phyloP scores from a whole-genome alignment of 371 early-diverging fungal species.

The Haplosporangium sp. region DNA sequence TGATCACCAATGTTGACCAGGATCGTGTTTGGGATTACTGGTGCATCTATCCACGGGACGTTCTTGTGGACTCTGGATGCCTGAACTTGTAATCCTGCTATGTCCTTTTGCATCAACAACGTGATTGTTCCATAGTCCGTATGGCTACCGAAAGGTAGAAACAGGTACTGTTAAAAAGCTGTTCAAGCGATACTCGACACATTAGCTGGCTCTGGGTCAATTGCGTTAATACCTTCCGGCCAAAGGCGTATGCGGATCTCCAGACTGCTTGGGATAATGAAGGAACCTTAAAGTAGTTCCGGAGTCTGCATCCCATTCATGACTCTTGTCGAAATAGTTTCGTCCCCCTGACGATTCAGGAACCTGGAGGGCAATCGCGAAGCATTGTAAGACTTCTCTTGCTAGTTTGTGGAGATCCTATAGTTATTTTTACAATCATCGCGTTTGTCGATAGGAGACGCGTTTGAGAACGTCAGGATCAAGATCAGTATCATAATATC shows the following conservation, averaged over 20 bases:
- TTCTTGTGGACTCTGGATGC: conserved; percentile 56
- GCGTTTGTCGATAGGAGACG: neutral
- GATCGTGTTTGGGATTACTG: conserved; percentile 67
- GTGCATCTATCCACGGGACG: conserved; percentile 71
- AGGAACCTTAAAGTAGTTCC: conserved; percentile 67
- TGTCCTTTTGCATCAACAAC: conserved; percentile 76
- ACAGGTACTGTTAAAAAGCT: neutral
- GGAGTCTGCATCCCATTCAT: conserved; percentile 60
- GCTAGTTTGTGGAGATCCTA: conserved; percentile 64
- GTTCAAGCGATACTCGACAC: neutral
- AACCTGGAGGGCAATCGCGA: conserved; percentile 72
- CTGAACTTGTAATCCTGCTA: conserved; percentile 76
- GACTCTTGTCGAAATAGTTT: conserved; percentile 64
- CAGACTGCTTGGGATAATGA: conserved; percentile 65
- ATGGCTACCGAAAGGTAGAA: conserved; percentile 48
- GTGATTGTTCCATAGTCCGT: conserved; percentile 83
- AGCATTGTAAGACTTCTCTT: conserved; percentile 62
- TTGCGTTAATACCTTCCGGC: conserved; percentile 64
- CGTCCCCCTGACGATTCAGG: conserved; percentile 66
- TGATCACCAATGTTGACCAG: conserved; percentile 81
- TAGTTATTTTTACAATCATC: neutral
- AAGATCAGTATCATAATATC: neutral
- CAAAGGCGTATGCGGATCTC: conserved; percentile 59
- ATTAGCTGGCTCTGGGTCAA: neutral
- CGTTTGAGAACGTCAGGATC: neutral